A percentile compares a stretch with the other conserved stretches of the same genome.
These are phyloP conservation scores for Nannizziopsis barbatae DNA, from an alignment of 2,329 filamentous ascomycete genomes.

Conservation along the genomic window DNA sequence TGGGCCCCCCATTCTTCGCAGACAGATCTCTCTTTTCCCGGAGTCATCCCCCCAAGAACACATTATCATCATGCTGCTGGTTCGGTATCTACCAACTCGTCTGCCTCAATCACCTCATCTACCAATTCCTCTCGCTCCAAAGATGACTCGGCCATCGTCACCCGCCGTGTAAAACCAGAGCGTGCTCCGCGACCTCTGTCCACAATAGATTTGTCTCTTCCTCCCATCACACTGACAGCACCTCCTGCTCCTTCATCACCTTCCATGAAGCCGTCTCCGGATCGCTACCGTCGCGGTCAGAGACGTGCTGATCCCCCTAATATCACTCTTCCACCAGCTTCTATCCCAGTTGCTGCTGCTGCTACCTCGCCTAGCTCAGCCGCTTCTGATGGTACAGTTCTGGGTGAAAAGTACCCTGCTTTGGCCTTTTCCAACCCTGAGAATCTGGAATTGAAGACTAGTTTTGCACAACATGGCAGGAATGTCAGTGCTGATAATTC, in stretches of 20 bases:
- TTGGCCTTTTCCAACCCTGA: slow-evolving; percentile 2
- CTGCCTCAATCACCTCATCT: slow-evolving; percentile 42
- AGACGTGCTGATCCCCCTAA: slow-evolving; percentile 40
- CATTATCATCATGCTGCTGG: slow-evolving; percentile 39
- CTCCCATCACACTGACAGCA: slow-evolving; percentile 21
- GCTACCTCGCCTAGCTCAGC: background rate
- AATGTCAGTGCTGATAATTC: slow-evolving; percentile 59
- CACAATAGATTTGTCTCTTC: slow-evolving; percentile 42
- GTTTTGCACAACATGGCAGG: slow-evolving; percentile 43
- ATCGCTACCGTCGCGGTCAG: slow-evolving; percentile 66
- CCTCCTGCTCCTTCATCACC: slow-evolving; percentile 45
- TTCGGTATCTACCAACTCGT: slow-evolving; percentile 43
- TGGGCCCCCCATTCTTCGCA: slow-evolving; percentile 32
- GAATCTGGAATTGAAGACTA: slow-evolving; percentile 2
- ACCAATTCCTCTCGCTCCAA: slow-evolving; percentile 33
- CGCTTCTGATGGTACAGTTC: background rate
- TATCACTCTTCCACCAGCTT: background rate
- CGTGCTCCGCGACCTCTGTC: slow-evolving; percentile 34
- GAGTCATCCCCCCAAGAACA: slow-evolving; percentile 28
- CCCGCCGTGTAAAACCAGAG: slow-evolving; percentile 30
- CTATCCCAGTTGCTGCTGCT: background rate
- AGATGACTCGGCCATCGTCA: slow-evolving; percentile 39
- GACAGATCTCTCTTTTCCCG: slow-evolving; percentile 40
- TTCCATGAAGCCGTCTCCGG: slow-evolving; percentile 58
- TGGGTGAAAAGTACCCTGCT: slow-evolving; percentile 4